Evolutionary conservation across 73 alveolate genomes (phyloP), one percentile per base, ranked within the genome.

Genomic region (Paramecium biaurelia): DNA sequence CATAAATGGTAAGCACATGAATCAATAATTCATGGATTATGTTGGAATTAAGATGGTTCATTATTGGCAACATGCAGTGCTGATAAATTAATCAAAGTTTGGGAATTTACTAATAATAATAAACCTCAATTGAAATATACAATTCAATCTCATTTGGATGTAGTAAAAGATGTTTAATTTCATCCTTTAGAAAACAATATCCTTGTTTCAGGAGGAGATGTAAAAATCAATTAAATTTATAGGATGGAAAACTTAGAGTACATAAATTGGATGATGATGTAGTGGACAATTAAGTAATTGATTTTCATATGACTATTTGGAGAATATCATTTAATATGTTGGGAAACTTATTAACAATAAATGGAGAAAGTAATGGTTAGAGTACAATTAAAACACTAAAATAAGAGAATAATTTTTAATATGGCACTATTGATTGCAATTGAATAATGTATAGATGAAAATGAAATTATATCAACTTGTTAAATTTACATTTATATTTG

Each of bases 11-110:
- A 43, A 30, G 90, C 90, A n/a, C 90, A 79, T 79, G 90, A 79
- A 26, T 38, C 90, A 38, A 43, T 37, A 11, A 45, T 79, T 14
- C 90, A 79, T 23, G 90, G 90, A 24, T 38, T 79, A 43, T 32
- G 74, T 14, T 79, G 90, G 90, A 79, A 34, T 79, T 24, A 79
- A 14, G 72, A 79, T 47, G 86, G 86, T n/a, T 92, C 34, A 63
- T 56, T 74, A 5, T 74, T 93, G 7, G 98, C 98, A 9, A 89
- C 96, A 0, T 95, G 95, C 26, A 68, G 96, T 24, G 37, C 94
- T 28, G 98, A 95, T 93, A 57, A 94, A 47, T 92, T 95, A 8
- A 82, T 95, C 24, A 93, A 92, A 57, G 47, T 95, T 4, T 95
- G 96, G 96, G 94, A 90, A 34, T 89, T 95, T 4, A 41, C 28